A percentile compares a stretch with the other conserved stretches of the same genome.
Evolutionary conservation across 1,139 yeast species (phyloP).

Genomic region (Pichia sp.): DNA sequence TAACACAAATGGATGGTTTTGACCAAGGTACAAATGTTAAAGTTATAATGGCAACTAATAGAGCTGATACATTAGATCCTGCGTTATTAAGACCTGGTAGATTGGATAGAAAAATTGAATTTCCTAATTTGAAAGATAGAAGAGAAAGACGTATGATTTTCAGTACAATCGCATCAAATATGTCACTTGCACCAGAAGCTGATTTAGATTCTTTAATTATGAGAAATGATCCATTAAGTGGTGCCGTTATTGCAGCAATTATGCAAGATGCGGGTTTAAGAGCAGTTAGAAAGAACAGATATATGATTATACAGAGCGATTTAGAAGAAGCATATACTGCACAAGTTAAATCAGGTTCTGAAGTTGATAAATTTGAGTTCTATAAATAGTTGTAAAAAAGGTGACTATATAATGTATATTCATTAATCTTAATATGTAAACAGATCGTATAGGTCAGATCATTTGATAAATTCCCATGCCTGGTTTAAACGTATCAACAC

Average conservation of each 20-base stretch:
- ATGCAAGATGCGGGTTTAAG: constrained; percentile 99
- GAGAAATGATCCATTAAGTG: constrained; percentile 94
- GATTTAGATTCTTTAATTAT: constrained; percentile 91
- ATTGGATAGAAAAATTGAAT: constrained; percentile 95
- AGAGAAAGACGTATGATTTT: constrained; percentile 96
- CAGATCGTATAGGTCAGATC: constrained; percentile 19
- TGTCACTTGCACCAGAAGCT: constrained; percentile 97
- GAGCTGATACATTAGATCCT: constrained; percentile 97
- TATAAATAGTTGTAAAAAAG: constrained; percentile 58
- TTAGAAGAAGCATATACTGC: constrained; percentile 95
- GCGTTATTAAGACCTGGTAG: constrained; percentile 97
- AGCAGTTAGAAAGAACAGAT: constrained; percentile 96
- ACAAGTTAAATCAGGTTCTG: constrained; percentile 92
- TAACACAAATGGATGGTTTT: constrained; percentile 99
- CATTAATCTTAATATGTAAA: background rate
- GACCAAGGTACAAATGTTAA: constrained; percentile 94
- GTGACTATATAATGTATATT: background rate
- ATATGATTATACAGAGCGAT: constrained; percentile 91
- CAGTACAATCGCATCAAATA: constrained; percentile 91
- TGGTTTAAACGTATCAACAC: constrained; percentile 41
- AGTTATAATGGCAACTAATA: constrained; percentile 98
- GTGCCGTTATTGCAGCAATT: constrained; percentile 97
- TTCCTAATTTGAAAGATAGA: constrained; percentile 91
- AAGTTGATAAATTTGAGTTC: constrained; percentile 95
- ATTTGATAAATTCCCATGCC: constrained; percentile 52